Evolutionary conservation across 2,329 filamentous ascomycete genomes (phyloP).

Genomic region (Penicillium sp.): DNA sequence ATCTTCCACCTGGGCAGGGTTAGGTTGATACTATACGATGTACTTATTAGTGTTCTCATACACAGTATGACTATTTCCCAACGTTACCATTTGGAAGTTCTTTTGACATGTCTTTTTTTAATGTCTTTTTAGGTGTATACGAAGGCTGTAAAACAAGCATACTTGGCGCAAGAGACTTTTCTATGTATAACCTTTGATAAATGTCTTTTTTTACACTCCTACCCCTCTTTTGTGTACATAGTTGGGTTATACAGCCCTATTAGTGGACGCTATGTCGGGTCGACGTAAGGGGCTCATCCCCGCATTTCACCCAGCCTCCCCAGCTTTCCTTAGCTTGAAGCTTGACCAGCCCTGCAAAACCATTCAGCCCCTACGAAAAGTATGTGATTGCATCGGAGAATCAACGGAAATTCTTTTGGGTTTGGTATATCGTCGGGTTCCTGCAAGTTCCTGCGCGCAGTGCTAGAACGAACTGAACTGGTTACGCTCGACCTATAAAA

Average conservation of each 20-base stretch:
- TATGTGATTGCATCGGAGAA: conserved; percentile 16
- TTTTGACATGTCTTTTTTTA: no score
- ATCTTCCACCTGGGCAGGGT: not conserved
- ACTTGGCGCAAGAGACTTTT: no score
- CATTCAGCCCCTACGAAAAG: conserved; percentile 10
- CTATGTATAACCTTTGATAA: no score
- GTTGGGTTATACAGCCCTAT: not conserved
- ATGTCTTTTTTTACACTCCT: not conserved
- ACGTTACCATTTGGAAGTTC: not conserved
- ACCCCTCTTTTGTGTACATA: not conserved
- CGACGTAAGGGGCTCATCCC: conserved; percentile 6
- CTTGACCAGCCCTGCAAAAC: conserved; percentile 16
- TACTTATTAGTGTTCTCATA: not conserved
- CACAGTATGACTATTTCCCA: not conserved
- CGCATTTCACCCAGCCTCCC: conserved; percentile 4
- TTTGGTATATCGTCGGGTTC: not conserved
- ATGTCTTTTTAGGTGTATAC: no score
- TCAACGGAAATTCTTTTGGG: conserved; percentile 19
- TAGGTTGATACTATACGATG: not conserved
- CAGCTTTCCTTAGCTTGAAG: not conserved
- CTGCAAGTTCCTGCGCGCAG: not conserved
- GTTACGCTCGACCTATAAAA: conserved; percentile 16
- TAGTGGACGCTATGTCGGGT: not conserved
- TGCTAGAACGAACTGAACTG: not conserved
- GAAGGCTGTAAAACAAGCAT: no score